Base-by-base conservation (phyloP, 257 asterid species). In the Mentha longifolia region DNA sequence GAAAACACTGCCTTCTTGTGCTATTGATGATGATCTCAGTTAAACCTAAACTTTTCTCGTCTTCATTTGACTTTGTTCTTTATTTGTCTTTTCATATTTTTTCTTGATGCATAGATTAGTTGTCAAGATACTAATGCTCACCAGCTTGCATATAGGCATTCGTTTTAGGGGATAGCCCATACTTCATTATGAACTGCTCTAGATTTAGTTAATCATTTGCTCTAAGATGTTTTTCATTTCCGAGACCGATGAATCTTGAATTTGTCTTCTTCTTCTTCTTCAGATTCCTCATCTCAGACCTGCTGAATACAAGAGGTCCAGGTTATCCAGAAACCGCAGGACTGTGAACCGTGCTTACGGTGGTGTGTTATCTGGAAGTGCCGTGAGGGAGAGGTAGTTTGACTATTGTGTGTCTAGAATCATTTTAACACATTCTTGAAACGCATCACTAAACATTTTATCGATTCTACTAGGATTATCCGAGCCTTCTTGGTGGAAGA, bases 211-310 rank as follows among this genome's bases (percentile, higher is more conserved):
- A 3, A 51, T 51, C 5, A 51, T 17, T 7, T 17, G 25, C 15
- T 33, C 3, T 47, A n/a, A 42, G 51, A 8, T 25, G 47, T 5
- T 67, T 39, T 2, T 56, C 15, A n/a, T 46, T 61, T 37, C 2
- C 16, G 56, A 20, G 56, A 41, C 65, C 9, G 46, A 25, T 41
- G n/a, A 15, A 41, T 13, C n/a, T 47, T 6, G 12, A n/a, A 45
- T 45, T 71, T 49, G 19, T 16, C 16, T 69, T 68, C 77, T 33
- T 70, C 3, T 49, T 17, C 46, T 64, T 16, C 4, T 57, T 64
- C 76, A 86, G 95, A 83, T 88, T 86, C 92, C 95, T 71, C 92
- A 88, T 65, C 65, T 88, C 81, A 79, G 95, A 74, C 95, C 95
- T 46, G 75, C 92, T 78, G 92, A 88, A 65, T 88, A 86, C 86